Base-by-base conservation (phyloP, 2,329 filamentous ascomycete species). In the Colletotrichum neosansevieriae region DNA sequence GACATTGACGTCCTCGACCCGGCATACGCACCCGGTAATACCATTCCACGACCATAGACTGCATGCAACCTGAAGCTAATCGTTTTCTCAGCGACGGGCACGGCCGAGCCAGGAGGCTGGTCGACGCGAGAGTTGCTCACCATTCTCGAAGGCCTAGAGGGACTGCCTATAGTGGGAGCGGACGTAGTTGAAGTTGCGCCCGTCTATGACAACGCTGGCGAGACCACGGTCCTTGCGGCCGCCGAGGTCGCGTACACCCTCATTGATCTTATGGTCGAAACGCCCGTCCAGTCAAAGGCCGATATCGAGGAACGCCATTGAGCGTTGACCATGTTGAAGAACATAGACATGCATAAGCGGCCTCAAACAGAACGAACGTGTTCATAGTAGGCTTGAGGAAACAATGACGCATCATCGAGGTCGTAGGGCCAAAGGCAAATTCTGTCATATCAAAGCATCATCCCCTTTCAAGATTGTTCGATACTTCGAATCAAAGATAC, bases 1-100 rank as follows among this genome's bases (percentile, higher is more conserved):
- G 92, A 95, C 75, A 94, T 94, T 72, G 92, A 95, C 77, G 92
- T 94, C 0, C 83, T 95, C 53, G 92, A 95, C 76, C 92, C 92
- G 0, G 90, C 81, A 0, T 79, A 80, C 57, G 89, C 89, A 9
- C 91, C 92, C n/a, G 84, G 82, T 83, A 75, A 9, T 73, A 77
- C 73, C 11, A 24, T 3, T 29, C 12, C 12, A 10, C 11, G 12
- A 13, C 12, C 19, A 1, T n/a, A 15, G 0, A 49, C 13, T 24
- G 6, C 7, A 42, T 24, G 6, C 7, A 42, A 13, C 4, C n/a
- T 53, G n/a, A 6, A 13, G 29, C 49, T 32, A 40, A 38, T 10
- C 1, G 10, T 6, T 10, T 6, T 10, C 13, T 44, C 63, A 53
- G 92, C 90, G 2, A 94, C 92, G 0, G 92, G 92, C 0, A 95